phyloP scores from a whole-genome alignment of 768 basidiomycete species.

The Boletus bicolor region DNA sequence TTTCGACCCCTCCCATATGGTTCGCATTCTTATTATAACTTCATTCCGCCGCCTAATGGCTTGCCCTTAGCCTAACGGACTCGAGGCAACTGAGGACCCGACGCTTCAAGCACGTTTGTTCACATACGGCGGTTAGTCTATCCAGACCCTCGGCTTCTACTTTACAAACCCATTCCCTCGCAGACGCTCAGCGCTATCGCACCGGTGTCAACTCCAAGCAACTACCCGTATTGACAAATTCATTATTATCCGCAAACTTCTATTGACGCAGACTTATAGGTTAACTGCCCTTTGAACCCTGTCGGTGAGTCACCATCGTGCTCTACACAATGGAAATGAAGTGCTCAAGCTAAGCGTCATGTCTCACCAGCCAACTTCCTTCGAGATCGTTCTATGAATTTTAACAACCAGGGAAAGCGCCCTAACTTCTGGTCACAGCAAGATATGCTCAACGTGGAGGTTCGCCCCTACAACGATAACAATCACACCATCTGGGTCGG shows the following conservation, averaged over 20 bases:
- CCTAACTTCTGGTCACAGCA: slow-evolving; percentile 39
- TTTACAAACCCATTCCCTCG: neutral
- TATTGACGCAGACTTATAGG: slow-evolving; percentile 9
- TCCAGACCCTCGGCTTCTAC: neutral
- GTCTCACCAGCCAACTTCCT: slow-evolving; percentile 34
- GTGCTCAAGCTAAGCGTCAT: neutral
- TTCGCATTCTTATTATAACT: slow-evolving; percentile 15
- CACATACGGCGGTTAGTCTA: slow-evolving; percentile 46
- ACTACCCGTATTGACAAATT: slow-evolving; percentile 28
- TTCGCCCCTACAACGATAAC: slow-evolving; percentile 36
- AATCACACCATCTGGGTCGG: slow-evolving; percentile 42
- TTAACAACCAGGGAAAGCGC: slow-evolving; percentile 38
- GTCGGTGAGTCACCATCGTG: slow-evolving; percentile 27
- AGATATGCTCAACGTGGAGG: slow-evolving; percentile 31
- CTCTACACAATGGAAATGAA: too few species aligned
- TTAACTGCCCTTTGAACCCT: slow-evolving; percentile 39
- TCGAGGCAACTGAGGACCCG: slow-evolving; percentile 54
- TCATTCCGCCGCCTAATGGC: neutral
- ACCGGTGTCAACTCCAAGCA: slow-evolving; percentile 38
- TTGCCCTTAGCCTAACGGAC: slow-evolving; percentile 25
- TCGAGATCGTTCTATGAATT: slow-evolving; percentile 38
- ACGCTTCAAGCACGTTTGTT: slow-evolving; percentile 57
- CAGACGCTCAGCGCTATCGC: slow-evolving; percentile 40
- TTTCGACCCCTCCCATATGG: slow-evolving; percentile 50
- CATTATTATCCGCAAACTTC: neutral